Percentiles rank a stretch among this genome's conserved stretches.
phyloP scores from a whole-genome alignment of 2,329 filamentous ascomycete genomes.

The Thielaviopsis populi region DNA sequence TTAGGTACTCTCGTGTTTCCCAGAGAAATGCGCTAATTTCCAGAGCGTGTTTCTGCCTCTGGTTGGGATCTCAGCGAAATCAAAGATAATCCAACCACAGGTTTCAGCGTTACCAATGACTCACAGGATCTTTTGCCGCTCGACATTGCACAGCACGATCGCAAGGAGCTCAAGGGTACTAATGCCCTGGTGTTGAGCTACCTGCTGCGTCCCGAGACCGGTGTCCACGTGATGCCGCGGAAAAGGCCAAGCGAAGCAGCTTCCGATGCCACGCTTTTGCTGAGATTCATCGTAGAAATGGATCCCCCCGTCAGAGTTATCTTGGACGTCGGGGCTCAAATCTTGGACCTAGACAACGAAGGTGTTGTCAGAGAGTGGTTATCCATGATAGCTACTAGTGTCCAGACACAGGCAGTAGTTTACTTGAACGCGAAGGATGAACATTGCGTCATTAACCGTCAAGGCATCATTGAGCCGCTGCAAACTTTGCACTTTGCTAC shows the following conservation, averaged over 20 bases:
- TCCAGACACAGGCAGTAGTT: conserved; percentile 20
- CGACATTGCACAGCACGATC: conserved; percentile 39
- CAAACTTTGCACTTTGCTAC: conserved; percentile 42
- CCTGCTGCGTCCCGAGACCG: conserved; percentile 40
- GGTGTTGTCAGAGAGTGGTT: conserved; percentile 42
- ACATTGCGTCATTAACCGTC: conserved; percentile 36
- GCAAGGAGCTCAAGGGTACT: conserved; percentile 42
- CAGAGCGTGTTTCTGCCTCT: conserved; percentile 45
- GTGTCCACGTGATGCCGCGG: conserved; percentile 23
- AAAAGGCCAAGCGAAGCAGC: background rate
- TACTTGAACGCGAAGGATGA: conserved; percentile 28
- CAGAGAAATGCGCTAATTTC: conserved; percentile 47
- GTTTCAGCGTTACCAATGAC: conserved; percentile 59
- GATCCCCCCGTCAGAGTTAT: conserved; percentile 38
- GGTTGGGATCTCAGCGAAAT: conserved; percentile 48
- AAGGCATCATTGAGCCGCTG: conserved; percentile 33
- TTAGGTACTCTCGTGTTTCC: conserved; percentile 44
- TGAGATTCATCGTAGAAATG: conserved; percentile 30
- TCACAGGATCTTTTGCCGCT: conserved; percentile 43
- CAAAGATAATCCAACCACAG: conserved; percentile 38
- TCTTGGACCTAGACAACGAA: conserved; percentile 47
- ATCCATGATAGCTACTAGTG: conserved; percentile 13
- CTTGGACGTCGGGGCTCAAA: conserved; percentile 55
- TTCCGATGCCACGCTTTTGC: conserved; percentile 28
- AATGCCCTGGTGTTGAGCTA: conserved; percentile 50